phyloP scores from a whole-genome alignment of 2,329 filamentous ascomycete species.

The Epichloe coenophiala region DNA sequence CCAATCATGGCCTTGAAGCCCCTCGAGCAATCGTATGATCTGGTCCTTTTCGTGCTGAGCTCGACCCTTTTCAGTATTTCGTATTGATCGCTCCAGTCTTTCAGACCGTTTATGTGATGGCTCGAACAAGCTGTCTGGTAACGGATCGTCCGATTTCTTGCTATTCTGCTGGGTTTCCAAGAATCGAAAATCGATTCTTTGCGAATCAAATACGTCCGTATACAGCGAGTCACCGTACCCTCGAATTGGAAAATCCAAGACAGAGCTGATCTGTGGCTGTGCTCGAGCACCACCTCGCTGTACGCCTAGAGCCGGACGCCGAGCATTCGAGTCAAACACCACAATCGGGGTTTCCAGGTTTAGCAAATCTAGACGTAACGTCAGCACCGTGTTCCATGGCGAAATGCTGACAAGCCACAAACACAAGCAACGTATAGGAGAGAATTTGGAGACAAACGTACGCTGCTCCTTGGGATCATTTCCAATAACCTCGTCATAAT shows the following conservation, averaged over 20 bases:
- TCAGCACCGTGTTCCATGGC: not conserved
- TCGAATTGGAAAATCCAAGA: constrained; percentile 25
- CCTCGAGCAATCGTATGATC: constrained; percentile 56
- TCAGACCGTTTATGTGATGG: constrained; percentile 44
- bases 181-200: constrained; percentile 42
- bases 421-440: not conserved
- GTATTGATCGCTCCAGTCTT: constrained; percentile 45
- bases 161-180: constrained; percentile 32
- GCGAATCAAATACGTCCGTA: constrained; percentile 40
- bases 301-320: constrained; percentile 13
- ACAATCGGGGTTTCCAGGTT: constrained; percentile 61
- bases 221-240: constrained; percentile 44
- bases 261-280: not conserved
- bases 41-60: constrained; percentile 55
- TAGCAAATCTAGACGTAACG: constrained; percentile 47
- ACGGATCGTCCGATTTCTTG: constrained; percentile 35
- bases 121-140: constrained; percentile 42
- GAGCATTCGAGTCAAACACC: constrained; percentile 43
- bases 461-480: constrained; percentile 68
- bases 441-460: constrained; percentile 28
- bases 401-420: not conserved
- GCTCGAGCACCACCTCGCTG: not conserved
- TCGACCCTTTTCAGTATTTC: constrained; percentile 50
- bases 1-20: constrained; percentile 86
- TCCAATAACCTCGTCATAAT: constrained; percentile 88